Conservation (phyloP, 2,329 filamentous ascomycete genomes). For the Tolypocladium ovalisporum region DNA sequence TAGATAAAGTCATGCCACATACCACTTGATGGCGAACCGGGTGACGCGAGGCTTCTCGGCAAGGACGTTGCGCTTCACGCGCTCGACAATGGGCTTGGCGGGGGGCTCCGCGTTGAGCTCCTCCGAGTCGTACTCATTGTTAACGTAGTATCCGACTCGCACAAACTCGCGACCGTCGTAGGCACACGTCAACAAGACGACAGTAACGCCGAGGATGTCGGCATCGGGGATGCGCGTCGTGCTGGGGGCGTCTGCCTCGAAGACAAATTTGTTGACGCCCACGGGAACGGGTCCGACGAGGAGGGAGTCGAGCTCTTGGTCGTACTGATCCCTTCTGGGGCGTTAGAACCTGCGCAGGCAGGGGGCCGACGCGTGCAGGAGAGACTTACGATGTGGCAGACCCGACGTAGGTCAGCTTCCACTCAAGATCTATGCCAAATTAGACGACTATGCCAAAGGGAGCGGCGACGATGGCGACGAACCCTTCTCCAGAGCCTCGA, state of each 20-base stretch:
- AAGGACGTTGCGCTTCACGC: conserved; percentile 82
- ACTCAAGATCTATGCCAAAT: conserved; percentile 69
- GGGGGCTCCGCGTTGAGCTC: conserved; percentile 84
- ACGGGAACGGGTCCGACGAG: conserved; percentile 96
- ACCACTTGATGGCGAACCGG: conserved; percentile 98
- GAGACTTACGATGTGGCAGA: conserved; percentile 83
- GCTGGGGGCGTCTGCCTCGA: conserved; percentile 88
- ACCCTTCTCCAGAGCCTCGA: conserved; percentile 92
- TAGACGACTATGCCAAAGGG: conserved; percentile 6
- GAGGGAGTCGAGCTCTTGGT: conserved; percentile 95
- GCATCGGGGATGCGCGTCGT: conserved; percentile 84
- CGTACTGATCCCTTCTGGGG: conserved; percentile 74
- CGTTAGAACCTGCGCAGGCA: conserved; percentile 9
- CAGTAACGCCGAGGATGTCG: conserved; percentile 93
- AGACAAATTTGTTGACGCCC: conserved; percentile 97
- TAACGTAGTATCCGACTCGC: conserved; percentile 97
- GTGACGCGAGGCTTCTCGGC: conserved; percentile 97
- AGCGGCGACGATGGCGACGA: conserved; percentile 9
- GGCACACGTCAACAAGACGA: conserved; percentile 90
- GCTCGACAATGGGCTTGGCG: conserved; percentile 83
- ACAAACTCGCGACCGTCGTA: conserved; percentile 97
- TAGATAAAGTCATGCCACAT: conserved; percentile 20
- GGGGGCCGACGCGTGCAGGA: conserved; percentile 4
- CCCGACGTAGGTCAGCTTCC: conserved; percentile 98
- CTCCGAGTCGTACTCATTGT: conserved; percentile 95